Conservation (phyloP, 352 stramenopile genomes). For the Blastocystis sp. region DNA sequence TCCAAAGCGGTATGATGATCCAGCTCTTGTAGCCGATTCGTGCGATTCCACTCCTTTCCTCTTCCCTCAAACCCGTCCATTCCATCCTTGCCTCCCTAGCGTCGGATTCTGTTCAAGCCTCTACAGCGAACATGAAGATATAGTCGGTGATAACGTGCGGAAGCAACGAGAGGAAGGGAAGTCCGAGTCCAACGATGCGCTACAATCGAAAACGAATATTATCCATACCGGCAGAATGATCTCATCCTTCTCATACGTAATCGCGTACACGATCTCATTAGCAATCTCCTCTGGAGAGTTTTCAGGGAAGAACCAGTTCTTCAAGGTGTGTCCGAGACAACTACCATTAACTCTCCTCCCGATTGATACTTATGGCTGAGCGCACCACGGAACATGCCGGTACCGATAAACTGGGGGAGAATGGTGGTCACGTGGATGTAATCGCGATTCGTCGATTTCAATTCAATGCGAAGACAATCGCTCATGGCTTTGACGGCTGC, state of each 20-base stretch:
- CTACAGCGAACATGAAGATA: conserved; percentile 23
- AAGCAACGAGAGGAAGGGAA: conserved; percentile 9
- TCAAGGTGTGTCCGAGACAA: not conserved
- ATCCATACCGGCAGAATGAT: conserved; percentile 1
- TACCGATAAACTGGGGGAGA: conserved; percentile 12
- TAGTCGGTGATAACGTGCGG: conserved; percentile 35
- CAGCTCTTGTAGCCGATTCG: not conserved
- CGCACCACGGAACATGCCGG: not conserved
- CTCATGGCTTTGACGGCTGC: conserved; percentile 4
- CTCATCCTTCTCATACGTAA: conserved; percentile 39
- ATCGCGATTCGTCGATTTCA: not conserved
- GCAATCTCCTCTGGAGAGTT: conserved; percentile 31
- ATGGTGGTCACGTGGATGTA: conserved; percentile 40
- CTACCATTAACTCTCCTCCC: not conserved
- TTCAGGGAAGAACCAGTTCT: conserved; percentile 21
- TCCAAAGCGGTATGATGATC: not conserved
- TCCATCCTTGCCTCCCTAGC: conserved; percentile 19
- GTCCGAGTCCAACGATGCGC: not conserved
- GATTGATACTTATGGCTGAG: not conserved
- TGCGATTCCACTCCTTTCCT: conserved; percentile 41
- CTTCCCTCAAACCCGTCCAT: conserved; percentile 40
- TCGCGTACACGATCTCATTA: conserved; percentile 13
- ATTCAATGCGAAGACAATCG: conserved; percentile 19
- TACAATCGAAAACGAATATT: not conserved
- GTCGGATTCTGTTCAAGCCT: not conserved